These are phyloP conservation scores for Talaromyces rugulosus DNA, from an alignment of 2,329 filamentous ascomycete species.

Conservation along the genomic window DNA sequence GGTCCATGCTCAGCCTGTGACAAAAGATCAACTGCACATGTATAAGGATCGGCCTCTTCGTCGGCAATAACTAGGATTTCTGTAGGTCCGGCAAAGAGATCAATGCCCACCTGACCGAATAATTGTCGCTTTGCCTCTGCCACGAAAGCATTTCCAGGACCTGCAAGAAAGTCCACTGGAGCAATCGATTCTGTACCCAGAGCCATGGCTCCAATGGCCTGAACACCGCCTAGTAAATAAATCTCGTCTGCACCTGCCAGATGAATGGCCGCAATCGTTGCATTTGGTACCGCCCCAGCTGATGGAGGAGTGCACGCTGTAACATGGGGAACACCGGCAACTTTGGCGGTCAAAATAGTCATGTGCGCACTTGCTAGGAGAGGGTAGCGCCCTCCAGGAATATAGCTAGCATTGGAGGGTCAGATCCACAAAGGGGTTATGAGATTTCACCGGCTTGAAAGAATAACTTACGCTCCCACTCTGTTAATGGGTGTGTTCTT, in stretches of 20 bases:
- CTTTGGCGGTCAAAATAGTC: slow-evolving; percentile 54
- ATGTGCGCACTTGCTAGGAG: slow-evolving; percentile 53
- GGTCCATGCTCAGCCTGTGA: slow-evolving; percentile 52
- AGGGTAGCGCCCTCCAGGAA: slow-evolving; percentile 51
- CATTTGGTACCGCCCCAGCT: slow-evolving; percentile 43
- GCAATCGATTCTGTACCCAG: slow-evolving; percentile 46
- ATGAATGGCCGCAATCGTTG: slow-evolving; percentile 50
- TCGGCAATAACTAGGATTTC: slow-evolving; percentile 52
- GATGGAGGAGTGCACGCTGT: slow-evolving; percentile 52
- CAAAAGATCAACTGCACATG: slow-evolving; percentile 44
- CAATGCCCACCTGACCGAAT: slow-evolving; percentile 53
- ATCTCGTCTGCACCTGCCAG: slow-evolving; percentile 50
- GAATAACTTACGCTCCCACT: slow-evolving; percentile 40
- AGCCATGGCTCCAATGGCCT: slow-evolving; percentile 52
- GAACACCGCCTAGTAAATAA: slow-evolving; percentile 49
- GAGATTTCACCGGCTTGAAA: not conserved
- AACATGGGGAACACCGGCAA: slow-evolving; percentile 49
- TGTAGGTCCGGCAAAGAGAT: slow-evolving; percentile 52
- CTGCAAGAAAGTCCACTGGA: slow-evolving; percentile 52
- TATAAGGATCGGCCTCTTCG: slow-evolving; percentile 45
- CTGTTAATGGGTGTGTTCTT: slow-evolving; percentile 46
- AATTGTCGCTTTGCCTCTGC: slow-evolving; percentile 53
- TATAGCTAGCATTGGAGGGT: slow-evolving; percentile 33
- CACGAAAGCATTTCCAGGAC: slow-evolving; percentile 53
- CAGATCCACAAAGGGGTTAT: too few relatives aligned